These are phyloP conservation scores for Populus nigra DNA, from an alignment of 345 rosid genomes.

Conservation along the genomic window DNA sequence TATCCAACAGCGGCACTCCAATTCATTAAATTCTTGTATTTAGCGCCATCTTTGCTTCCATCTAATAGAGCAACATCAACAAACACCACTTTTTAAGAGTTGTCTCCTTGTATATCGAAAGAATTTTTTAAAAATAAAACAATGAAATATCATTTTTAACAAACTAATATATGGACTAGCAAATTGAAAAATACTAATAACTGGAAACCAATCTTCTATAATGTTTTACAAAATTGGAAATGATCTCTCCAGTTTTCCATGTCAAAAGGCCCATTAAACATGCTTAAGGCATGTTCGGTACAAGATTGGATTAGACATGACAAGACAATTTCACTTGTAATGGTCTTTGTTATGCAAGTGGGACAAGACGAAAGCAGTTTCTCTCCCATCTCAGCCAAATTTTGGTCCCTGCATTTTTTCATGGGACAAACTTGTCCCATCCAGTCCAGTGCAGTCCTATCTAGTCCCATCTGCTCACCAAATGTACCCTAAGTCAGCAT, in stretches of 20 bases:
- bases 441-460: no score
- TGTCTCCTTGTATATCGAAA: not conserved
- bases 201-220: not conserved
- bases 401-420: no score
- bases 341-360: no score
- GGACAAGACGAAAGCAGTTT: no score
- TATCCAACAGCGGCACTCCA: slow-evolving; percentile 93
- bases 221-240: not conserved
- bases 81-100: not conserved
- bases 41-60: slow-evolving; percentile 48
- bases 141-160: not conserved
- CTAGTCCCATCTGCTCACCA: no score
- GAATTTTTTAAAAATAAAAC: not conserved
- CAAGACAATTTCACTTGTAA: no score
- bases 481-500: no score
- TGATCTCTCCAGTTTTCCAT: not conserved
- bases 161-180: not conserved
- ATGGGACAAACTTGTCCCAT: no score
- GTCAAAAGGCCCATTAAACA: not conserved
- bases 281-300: no score
- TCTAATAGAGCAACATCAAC: slow-evolving; percentile 38
- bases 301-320: no score
- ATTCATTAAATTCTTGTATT: slow-evolving; percentile 56
- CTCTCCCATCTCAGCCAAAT: no score
- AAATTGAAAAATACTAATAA: slow-evolving; percentile 3